These are phyloP conservation scores for Aspergillus ostianus DNA, from an alignment of 495 filamentous ascomycete species.

Conservation along the genomic window DNA sequence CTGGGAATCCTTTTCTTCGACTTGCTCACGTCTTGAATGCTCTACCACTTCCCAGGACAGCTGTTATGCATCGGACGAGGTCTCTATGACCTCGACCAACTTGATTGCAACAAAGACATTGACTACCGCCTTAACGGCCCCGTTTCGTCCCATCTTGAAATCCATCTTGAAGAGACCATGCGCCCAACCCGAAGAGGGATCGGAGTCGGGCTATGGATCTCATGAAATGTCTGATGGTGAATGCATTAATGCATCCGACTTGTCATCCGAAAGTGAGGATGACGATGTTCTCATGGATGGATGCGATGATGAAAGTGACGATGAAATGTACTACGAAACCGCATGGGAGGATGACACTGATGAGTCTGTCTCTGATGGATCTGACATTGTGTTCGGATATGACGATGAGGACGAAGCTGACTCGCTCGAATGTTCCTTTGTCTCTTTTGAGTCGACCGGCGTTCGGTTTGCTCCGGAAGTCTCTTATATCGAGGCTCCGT, in stretches of 20 bases:
- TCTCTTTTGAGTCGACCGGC: constrained; percentile 34
- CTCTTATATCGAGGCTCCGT: constrained; percentile 36
- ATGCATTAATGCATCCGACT: background rate
- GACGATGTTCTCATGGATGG: constrained; percentile 14
- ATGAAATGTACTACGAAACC: constrained; percentile 35
- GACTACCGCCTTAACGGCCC: constrained; percentile 17
- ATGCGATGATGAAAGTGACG: constrained; percentile 31
- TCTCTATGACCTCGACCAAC: constrained; percentile 37
- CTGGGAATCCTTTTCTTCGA: constrained; percentile 46
- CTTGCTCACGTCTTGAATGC: constrained; percentile 39
- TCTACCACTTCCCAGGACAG: constrained; percentile 44
- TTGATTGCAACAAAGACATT: constrained; percentile 24
- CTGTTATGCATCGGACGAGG: constrained; percentile 47
- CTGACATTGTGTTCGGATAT: constrained; percentile 32
- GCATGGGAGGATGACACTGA: constrained; percentile 31
- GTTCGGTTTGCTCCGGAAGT: constrained; percentile 42
- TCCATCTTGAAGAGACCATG: constrained; percentile 42
- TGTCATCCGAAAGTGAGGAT: background rate
- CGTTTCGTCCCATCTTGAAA: constrained; percentile 34
- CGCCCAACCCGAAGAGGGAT: constrained; percentile 27
- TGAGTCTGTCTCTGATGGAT: constrained; percentile 5
- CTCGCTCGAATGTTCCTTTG: constrained; percentile 42
- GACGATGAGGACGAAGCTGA: constrained; percentile 34
- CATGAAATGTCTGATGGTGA: constrained; percentile 7
- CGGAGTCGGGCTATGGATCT: constrained; percentile 45